These are phyloP conservation scores for Solanum chacoense DNA, from an alignment of 305 asterid species.

Conservation along the genomic window DNA sequence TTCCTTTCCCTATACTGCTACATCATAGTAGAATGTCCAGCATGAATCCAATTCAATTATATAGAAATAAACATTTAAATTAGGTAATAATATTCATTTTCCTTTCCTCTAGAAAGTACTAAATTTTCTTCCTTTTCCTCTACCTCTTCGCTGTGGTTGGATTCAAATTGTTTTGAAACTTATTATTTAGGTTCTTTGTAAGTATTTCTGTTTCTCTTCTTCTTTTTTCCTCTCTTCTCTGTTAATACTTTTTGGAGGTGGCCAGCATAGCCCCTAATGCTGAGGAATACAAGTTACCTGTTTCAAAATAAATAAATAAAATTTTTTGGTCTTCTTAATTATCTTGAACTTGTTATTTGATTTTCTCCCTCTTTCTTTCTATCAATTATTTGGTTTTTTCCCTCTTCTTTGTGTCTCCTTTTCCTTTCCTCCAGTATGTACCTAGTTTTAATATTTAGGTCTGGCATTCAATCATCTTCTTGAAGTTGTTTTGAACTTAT, in stretches of 20 bases:
- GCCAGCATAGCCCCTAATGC: not conserved
- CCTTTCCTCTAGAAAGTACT: not conserved
- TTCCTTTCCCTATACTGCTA: not conserved
- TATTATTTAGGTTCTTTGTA: not conserved
- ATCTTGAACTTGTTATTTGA: not conserved
- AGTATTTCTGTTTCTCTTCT: not conserved
- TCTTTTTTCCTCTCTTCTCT: not conserved
- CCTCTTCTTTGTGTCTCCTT: not conserved
- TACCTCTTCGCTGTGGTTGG: not conserved
- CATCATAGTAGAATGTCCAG: not conserved
- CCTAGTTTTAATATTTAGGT: not conserved
- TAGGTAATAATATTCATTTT: not conserved
- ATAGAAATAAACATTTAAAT: not conserved
- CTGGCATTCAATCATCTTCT: not conserved
- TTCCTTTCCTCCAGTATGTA: not conserved
- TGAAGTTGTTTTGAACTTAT: not conserved
- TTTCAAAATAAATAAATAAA: no score
- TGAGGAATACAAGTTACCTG: not conserved
- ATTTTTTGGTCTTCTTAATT: not conserved
- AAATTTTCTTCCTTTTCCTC: not conserved
- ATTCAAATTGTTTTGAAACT: not conserved
- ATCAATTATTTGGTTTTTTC: not conserved
- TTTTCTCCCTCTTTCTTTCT: not conserved
- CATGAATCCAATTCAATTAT: not conserved
- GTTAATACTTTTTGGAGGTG: not conserved